phyloP scores from a whole-genome alignment of 345 rosid species.

The Bruguiera gymnorhiza region DNA sequence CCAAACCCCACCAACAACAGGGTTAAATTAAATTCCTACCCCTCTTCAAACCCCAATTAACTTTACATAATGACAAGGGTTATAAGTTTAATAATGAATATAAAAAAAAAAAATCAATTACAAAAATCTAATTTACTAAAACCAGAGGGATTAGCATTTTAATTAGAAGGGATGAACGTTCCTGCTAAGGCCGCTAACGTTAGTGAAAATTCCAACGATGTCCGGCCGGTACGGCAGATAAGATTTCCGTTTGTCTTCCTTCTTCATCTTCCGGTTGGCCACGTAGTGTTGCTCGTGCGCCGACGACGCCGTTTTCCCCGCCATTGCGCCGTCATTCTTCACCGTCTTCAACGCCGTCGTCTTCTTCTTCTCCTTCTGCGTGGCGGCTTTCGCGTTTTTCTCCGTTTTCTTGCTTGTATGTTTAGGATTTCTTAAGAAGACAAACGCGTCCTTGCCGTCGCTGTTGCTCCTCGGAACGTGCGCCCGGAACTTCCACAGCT shows the following conservation, averaged over 20 bases:
- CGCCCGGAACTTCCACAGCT: slow-evolving; percentile 46
- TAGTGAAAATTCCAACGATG: slow-evolving; percentile 65
- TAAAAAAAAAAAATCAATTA: too few relatives aligned
- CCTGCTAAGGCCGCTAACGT: slow-evolving; percentile 53
- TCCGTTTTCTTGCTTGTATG: too few relatives aligned
- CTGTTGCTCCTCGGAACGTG: slow-evolving; percentile 38
- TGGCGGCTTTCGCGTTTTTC: background rate
- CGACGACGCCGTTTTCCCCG: slow-evolving; percentile 31
- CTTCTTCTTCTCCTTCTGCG: background rate
- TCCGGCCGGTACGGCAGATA: slow-evolving; percentile 61
- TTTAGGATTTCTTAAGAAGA: slow-evolving; percentile 28
- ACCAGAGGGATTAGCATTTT: too few relatives aligned
- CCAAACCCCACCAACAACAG: too few relatives aligned
- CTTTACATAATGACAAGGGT: too few relatives aligned
- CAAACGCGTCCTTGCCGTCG: slow-evolving; percentile 54
- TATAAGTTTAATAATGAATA: too few relatives aligned
- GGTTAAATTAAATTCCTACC: too few relatives aligned
- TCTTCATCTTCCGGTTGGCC: slow-evolving; percentile 45
- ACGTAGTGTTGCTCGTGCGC: slow-evolving; percentile 51
- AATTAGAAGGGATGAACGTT: slow-evolving; percentile 64
- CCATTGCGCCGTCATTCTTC: slow-evolving; percentile 1
- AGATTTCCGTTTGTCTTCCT: slow-evolving; percentile 51
- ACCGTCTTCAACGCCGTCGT: background rate
- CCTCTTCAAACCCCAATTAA: too few relatives aligned
- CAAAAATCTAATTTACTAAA: too few relatives aligned